phyloP scores from a whole-genome alignment of 768 basidiomycete species.

The Tricholomella constricta region DNA sequence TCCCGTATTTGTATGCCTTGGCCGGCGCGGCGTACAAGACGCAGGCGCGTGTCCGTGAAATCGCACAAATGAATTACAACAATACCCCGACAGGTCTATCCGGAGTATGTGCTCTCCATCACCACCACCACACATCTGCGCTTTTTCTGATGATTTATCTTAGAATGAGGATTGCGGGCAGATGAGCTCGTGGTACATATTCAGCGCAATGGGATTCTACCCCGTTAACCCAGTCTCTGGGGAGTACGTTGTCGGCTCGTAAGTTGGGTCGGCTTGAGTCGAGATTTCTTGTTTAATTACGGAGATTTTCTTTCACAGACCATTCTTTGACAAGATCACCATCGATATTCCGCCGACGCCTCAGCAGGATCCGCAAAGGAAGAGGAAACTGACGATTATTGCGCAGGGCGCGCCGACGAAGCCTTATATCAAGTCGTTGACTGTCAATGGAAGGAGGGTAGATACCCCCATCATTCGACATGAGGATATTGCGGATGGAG shows the following conservation, averaged over 20 bases:
- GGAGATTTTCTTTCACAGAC: constrained; percentile 26
- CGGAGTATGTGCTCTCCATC: constrained; percentile 52
- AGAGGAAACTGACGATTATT: constrained; percentile 47
- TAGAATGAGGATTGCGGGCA: constrained; percentile 91
- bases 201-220: constrained; percentile 82
- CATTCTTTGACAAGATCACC: constrained; percentile 54
- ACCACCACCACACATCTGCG: no score
- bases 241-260: constrained; percentile 78
- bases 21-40: constrained; percentile 72
- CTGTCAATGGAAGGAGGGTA: constrained; percentile 51
- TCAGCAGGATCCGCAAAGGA: constrained; percentile 5
- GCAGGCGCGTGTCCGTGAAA: constrained; percentile 69
- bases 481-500: constrained; percentile 36
- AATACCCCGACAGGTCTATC: constrained; percentile 69
- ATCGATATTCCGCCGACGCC: constrained; percentile 51
- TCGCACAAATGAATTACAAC: constrained; percentile 67
- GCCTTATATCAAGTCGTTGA: constrained; percentile 62
- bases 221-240: constrained; percentile 81
- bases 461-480: constrained; percentile 56
- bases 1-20: constrained; percentile 79
- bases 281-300: not conserved
- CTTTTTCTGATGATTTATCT: not conserved
- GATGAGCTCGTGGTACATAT: constrained; percentile 90
- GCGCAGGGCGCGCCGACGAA: constrained; percentile 59
- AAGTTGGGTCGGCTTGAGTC: constrained; percentile 21